phyloP scores from a whole-genome alignment of 2,329 filamentous ascomycete genomes.

The Gnomoniopsis smithogilvyi region DNA sequence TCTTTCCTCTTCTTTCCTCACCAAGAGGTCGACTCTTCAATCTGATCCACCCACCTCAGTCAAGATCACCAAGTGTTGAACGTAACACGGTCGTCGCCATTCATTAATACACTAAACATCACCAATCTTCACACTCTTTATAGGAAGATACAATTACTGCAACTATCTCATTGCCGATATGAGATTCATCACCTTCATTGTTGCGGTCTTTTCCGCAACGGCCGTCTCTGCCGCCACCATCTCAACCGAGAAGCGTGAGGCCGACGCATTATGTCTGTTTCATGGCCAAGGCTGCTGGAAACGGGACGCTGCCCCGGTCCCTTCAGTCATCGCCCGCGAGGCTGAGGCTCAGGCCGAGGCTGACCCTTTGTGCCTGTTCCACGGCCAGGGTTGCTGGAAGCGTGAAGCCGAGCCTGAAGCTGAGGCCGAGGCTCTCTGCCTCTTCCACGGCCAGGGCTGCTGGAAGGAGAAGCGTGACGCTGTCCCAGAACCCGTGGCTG shows the following conservation, averaged over 20 bases:
- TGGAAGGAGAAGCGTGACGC: conserved; percentile 20
- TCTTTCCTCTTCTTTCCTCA: not conserved
- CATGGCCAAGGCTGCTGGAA: conserved; percentile 41
- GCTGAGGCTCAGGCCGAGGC: conserved; percentile 14
- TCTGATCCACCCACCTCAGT: conserved; percentile 9
- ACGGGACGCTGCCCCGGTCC: conserved; percentile 28
- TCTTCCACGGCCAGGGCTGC: conserved; percentile 13
- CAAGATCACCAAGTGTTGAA: conserved; percentile 16
- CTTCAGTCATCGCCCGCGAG: conserved; percentile 7
- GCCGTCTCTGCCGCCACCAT: conserved; percentile 27
- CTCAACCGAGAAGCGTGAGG: conserved; percentile 22
- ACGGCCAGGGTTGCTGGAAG: conserved; percentile 33
- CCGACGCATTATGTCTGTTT: conserved; percentile 30
- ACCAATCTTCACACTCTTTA: conserved; percentile 3
- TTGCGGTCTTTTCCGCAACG: conserved; percentile 22
- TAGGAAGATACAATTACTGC: not conserved
- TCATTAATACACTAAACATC: not conserved
- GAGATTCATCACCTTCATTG: conserved; percentile 26
- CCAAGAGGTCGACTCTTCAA: conserved; percentile 11
- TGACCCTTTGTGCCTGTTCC: conserved; percentile 18
- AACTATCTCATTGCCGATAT: conserved; percentile 19
- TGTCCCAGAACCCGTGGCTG: conserved; percentile 23
- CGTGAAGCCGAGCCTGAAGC: conserved; percentile 17
- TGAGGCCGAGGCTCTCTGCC: conserved; percentile 14
- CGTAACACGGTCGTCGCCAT: conserved; percentile 13